These are phyloP conservation scores for Fraxinus baroniana DNA, from an alignment of 305 asterid species.

Conservation along the genomic window DNA sequence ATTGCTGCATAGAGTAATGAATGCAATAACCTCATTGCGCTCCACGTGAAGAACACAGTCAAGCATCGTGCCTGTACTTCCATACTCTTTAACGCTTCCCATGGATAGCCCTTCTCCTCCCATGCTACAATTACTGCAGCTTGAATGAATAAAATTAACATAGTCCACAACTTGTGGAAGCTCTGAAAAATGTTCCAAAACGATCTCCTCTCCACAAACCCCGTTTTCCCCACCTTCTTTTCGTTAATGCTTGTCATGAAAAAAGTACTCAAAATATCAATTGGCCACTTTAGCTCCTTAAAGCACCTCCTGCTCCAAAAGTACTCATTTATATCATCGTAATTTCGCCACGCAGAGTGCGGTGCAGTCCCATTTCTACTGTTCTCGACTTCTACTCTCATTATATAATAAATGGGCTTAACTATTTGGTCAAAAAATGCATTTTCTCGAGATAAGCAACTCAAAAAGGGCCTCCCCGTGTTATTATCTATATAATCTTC, in stretches of 20 bases:
- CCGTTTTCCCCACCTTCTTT: slow-evolving; percentile 75
- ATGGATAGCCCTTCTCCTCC: slow-evolving; percentile 61
- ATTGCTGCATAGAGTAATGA: slow-evolving; percentile 75
- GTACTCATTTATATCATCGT: slow-evolving; percentile 69
- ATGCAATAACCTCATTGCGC: slow-evolving; percentile 76
- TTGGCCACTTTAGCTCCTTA: slow-evolving; percentile 65
- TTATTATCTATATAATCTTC: slow-evolving; percentile 88
- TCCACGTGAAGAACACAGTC: slow-evolving; percentile 85
- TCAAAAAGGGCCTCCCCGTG: slow-evolving; percentile 81
- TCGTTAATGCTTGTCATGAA: slow-evolving; percentile 53
- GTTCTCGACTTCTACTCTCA: slow-evolving; percentile 73
- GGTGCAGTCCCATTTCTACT: slow-evolving; percentile 88
- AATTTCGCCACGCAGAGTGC: slow-evolving; percentile 67
- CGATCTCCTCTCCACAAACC: slow-evolving; percentile 70
- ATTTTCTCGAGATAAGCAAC: slow-evolving; percentile 77
- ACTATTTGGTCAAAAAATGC: slow-evolving; percentile 64
- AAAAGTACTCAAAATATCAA: slow-evolving; percentile 53
- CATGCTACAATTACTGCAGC: slow-evolving; percentile 85
- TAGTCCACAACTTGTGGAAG: slow-evolving; percentile 81
- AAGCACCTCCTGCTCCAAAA: slow-evolving; percentile 74
- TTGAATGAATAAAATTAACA: slow-evolving; percentile 84
- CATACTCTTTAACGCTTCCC: slow-evolving; percentile 64
- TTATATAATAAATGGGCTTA: slow-evolving; percentile 76
- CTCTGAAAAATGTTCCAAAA: slow-evolving; percentile 64
- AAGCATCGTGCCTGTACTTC: slow-evolving; percentile 77